Evolutionary conservation across 495 filamentous ascomycete species (phyloP), one percentile per base, ranked within the genome.

Genomic region (Daldinia vernicosa): DNA sequence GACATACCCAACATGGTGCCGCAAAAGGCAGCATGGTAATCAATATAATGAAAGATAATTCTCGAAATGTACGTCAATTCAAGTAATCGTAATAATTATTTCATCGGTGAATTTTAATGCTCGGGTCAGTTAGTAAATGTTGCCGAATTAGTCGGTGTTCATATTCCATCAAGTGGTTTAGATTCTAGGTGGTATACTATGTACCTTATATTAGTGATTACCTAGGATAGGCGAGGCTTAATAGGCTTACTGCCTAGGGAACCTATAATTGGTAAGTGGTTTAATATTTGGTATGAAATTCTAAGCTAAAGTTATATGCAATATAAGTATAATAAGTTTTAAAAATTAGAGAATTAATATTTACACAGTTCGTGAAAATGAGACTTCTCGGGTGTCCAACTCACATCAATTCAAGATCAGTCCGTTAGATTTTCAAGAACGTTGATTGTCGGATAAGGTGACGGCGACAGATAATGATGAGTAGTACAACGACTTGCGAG

Each of bases 1-100:
- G 51, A 63, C 47, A 63, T 54, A 63, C 33, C 60, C 47, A 40
- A 55, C 19, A 19, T 15, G 15, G 15, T 32, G 60, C 50, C 35
- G 50, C 33, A 30, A 63, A 56, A 43, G 37, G 56, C 35, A 27
- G 15, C 56, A 24, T 14, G 17, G 32, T 60, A 45, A 39, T 43
- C 22, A 32, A 60, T 28, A 30, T 60, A 60, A 60, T 60, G 37
- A 60, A 14, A 43, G 33, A 60, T 60, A 60, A 45, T 27, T 39
- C 4, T 22, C 19, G 19, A 56, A 17, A 55, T 28, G 9, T 28
- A 32, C 14, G 2, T 24, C 19, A 47, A 11, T 22, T 47, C 0
- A 47, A 57, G n/a, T 24, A 35, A n/a, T 30, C 12, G 9, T 12
- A 22, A 47, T 24, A 4, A 24, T 22, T 47, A 9, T 0, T 12